These are phyloP conservation scores for Lachancea thermotolerans DNA, from an alignment of 805 yeast species.

Conservation along the genomic window DNA sequence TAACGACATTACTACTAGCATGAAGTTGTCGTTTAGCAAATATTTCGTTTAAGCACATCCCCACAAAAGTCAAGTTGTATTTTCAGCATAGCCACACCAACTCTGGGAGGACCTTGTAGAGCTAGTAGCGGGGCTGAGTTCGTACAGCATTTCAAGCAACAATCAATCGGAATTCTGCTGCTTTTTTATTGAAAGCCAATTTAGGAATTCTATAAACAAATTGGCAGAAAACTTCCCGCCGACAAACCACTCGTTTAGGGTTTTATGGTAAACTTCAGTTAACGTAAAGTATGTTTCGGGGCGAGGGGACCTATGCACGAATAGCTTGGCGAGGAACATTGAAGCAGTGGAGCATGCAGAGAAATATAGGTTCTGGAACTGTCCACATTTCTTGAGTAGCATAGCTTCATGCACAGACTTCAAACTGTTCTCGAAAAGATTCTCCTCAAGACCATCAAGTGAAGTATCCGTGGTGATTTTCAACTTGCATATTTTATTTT, in stretches of 20 bases:
- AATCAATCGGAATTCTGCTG: constrained; percentile 1
- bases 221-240: constrained; percentile 29
- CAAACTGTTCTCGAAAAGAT: background rate
- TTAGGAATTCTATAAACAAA: constrained; percentile 69
- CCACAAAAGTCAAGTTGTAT: too few species aligned
- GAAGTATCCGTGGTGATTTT: constrained; percentile 23
- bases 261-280: constrained; percentile 47
- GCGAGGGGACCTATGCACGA: constrained; percentile 31
- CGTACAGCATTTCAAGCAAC: too few species aligned
- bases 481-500: constrained; percentile 49
- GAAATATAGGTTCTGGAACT: constrained; percentile 33
- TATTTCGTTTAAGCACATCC: too few species aligned
- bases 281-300: constrained; percentile 39
- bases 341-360: constrained; percentile 53
- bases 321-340: constrained; percentile 51
- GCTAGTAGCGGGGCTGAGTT: too few species aligned
- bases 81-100: too few species aligned
- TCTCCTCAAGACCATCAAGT: constrained; percentile 14
- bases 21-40: too few species aligned
- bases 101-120: too few species aligned
- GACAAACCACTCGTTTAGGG: constrained; percentile 56
- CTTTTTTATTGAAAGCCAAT: constrained; percentile 63
- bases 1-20: too few species aligned
- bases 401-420: constrained; percentile 40
- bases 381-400: constrained; percentile 31